Conservation (phyloP, 805 yeast genomes). For the Saccharomycopsis sp. region DNA sequence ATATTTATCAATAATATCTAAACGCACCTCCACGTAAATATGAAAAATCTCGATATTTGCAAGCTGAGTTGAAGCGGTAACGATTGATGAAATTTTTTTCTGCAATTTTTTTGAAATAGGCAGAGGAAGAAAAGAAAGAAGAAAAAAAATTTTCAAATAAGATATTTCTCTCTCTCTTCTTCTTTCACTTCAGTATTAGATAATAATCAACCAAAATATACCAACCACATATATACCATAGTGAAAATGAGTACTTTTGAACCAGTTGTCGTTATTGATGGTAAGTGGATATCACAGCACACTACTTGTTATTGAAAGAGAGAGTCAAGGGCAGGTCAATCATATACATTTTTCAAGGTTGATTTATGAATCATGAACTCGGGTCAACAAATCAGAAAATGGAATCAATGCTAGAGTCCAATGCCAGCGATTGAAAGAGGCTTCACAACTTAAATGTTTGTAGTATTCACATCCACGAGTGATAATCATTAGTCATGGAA, state of each 20-base stretch:
- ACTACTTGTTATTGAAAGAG: constrained; percentile 31
- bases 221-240: constrained; percentile 6
- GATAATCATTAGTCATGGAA: too few species aligned
- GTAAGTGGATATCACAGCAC: constrained; percentile 38
- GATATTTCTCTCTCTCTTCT: neutral
- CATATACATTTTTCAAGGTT: constrained; percentile 30
- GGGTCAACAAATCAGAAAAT: too few species aligned
- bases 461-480: too few species aligned
- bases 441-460: too few species aligned
- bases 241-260: constrained; percentile 73
- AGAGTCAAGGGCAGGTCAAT: constrained; percentile 57
- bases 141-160: neutral
- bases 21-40: neutral
- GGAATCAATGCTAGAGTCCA: too few species aligned
- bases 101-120: neutral
- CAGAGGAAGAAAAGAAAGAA: neutral
- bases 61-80: neutral
- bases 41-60: neutral
- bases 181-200: neutral
- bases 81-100: neutral
- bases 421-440: too few species aligned
- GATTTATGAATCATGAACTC: too few species aligned
- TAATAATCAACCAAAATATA: constrained; percentile 1
- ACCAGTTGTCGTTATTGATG: constrained; percentile 98
- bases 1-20: neutral